phyloP scores from a whole-genome alignment of 345 rosid species.

The Luvunga scandens region DNA sequence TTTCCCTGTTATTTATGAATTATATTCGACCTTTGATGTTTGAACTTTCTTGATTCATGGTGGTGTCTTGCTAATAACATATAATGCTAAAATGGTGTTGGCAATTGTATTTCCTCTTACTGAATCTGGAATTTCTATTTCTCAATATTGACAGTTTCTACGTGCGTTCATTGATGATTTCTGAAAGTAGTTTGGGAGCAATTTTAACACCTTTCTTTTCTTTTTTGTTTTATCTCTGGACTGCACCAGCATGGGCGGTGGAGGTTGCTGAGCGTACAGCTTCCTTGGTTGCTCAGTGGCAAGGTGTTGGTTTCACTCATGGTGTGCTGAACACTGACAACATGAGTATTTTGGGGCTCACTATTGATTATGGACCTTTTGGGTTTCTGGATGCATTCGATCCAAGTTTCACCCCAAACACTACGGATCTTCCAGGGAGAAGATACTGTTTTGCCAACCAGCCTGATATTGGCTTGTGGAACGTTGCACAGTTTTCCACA shows the following conservation, averaged over 20 bases:
- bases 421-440: slow-evolving; percentile 97
- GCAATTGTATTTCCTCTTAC: background rate
- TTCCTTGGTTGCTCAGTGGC: slow-evolving; percentile 84
- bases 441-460: slow-evolving; percentile 96
- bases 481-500: slow-evolving; percentile 78
- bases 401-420: slow-evolving; percentile 94
- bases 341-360: slow-evolving; percentile 95
- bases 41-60: background rate
- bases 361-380: slow-evolving; percentile 96
- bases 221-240: slow-evolving; percentile 8
- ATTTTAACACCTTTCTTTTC: slow-evolving; percentile 15
- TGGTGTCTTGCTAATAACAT: background rate
- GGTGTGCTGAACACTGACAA: slow-evolving; percentile 98
- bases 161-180: background rate
- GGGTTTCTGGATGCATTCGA: slow-evolving; percentile 99
- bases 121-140: background rate
- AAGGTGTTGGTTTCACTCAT: slow-evolving; percentile 97
- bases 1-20: background rate
- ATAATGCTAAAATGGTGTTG: background rate
- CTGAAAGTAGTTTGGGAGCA: background rate
- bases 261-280: slow-evolving; percentile 94
- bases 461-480: slow-evolving; percentile 95
- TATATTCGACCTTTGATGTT: background rate
- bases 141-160: background rate
- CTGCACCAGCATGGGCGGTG: slow-evolving; percentile 79